phyloP scores from a whole-genome alignment of 192 early-diverging fungal species.

The Backusella luteola region DNA sequence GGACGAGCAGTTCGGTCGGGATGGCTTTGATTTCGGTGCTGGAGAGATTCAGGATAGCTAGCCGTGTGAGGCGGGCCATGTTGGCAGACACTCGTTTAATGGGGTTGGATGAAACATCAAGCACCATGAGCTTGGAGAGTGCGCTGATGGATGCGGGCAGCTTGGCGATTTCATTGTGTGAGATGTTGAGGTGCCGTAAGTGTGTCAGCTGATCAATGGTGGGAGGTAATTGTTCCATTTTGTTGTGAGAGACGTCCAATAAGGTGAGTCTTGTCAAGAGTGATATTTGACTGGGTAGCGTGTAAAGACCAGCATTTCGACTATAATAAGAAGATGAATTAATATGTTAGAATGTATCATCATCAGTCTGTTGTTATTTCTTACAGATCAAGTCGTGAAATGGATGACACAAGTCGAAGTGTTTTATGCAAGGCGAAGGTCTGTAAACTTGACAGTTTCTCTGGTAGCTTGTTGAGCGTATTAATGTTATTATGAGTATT shows the following conservation, averaged over 20 bases:
- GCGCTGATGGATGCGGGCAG: conserved; percentile 64
- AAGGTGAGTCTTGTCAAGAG: conserved; percentile 64
- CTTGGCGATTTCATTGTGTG: conserved; percentile 56
- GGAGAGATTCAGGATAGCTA: conserved; percentile 15
- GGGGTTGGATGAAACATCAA: conserved; percentile 70
- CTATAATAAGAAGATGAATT: background rate
- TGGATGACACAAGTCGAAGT: conserved; percentile 13
- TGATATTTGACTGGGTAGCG: conserved; percentile 44
- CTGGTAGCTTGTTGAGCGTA: background rate
- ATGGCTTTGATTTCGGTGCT: conserved; percentile 17
- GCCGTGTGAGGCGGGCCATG: conserved; percentile 46
- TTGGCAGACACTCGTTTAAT: conserved; percentile 63
- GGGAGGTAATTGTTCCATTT: conserved; percentile 58
- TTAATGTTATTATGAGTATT: background rate
- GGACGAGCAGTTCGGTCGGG: conserved; percentile 12
- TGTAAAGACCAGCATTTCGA: conserved; percentile 1
- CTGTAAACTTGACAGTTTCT: conserved; percentile 1
- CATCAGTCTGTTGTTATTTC: background rate
- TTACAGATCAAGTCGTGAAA: conserved; percentile 28
- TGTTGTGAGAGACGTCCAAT: conserved; percentile 66
- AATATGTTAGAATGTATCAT: background rate
- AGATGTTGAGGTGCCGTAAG: conserved; percentile 61
- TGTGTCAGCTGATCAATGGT: conserved; percentile 62
- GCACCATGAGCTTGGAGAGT: conserved; percentile 54
- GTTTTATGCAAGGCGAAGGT: background rate